phyloP scores from a whole-genome alignment of 2,329 filamentous ascomycete genomes.

The Colletotrichum sp. region DNA sequence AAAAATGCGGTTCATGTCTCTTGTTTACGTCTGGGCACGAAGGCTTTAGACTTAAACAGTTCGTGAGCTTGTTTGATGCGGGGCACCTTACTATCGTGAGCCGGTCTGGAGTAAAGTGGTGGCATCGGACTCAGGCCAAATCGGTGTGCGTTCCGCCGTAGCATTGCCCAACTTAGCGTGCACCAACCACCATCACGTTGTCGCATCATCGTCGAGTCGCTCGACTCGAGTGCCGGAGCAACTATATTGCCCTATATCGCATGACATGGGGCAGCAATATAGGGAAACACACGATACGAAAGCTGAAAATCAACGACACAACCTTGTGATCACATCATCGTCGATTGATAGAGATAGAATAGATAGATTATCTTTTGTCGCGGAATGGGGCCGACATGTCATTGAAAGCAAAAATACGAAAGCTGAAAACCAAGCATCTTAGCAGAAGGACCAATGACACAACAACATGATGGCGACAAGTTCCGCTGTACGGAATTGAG shows the following conservation, averaged over 20 bases:
- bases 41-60: background rate
- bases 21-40: background rate
- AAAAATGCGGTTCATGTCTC: background rate
- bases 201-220: background rate
- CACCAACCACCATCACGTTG: background rate
- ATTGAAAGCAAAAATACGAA: background rate
- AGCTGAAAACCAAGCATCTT: background rate
- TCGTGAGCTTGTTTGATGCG: background rate
- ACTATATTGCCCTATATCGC: background rate
- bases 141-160: background rate
- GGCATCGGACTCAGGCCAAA: background rate
- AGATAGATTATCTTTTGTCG: background rate
- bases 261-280: background rate
- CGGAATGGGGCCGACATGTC: background rate
- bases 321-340: background rate
- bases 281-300: background rate
- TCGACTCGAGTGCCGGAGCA: background rate
- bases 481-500: background rate
- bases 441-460: background rate
- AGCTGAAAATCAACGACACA: background rate
- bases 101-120: background rate
- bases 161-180: background rate
- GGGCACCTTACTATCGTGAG: background rate
- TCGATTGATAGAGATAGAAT: background rate
- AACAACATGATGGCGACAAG: background rate